Base-by-base conservation (phyloP, 257 asterid genomes). In the Solanum neorickii region DNA sequence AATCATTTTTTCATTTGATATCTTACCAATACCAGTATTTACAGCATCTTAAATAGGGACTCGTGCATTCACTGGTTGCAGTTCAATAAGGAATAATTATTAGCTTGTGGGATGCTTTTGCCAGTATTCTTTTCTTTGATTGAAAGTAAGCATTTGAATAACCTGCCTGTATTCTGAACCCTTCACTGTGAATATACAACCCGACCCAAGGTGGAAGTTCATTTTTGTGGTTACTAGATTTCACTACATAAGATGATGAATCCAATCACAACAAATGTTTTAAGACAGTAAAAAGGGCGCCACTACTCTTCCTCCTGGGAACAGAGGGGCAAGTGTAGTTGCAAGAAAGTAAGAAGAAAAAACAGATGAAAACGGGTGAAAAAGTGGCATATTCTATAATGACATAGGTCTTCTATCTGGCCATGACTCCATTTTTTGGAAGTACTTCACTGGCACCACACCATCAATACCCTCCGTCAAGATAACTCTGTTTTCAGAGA, bases 391-490 rank as follows among this genome's bases (percentile, higher is more conserved):
- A 76, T 49, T 47, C 68, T 37, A 78, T 47, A 86, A 86, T 21
- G 95, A 84, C 76, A 96, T 89, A 15, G 90, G 87, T 80, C 87
- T 91, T 91, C 97, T 94, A 87, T 88, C 90, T 37, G 99, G 98
- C 98, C 98, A 96, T 27, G 99, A 92, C 90, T 95, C 98, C 73
- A 96, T 91, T 94, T 94, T 91, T 88, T 87, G 91, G 89, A 97
- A 95, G 88, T 95, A 97, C 92, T 92, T 95, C 66, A 68, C 92
- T 0, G 98, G 98, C 88, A 96, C 98, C 11, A 90, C 93, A 16
- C 99, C 99, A 42, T 95, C 94, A 80, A 95, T 93, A 33, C 99
- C 99, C 92, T 96, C 99, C 0, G 99, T 96, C 89, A 97, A 91
- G 87, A 96, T 93, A 92, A 97, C 99, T 90, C 69, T 88, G 91